Percentiles rank a stretch among this genome's conserved stretches.
phyloP scores from a whole-genome alignment of 202 grass and related monocot genomes.

The Alloteropsis angusta region DNA sequence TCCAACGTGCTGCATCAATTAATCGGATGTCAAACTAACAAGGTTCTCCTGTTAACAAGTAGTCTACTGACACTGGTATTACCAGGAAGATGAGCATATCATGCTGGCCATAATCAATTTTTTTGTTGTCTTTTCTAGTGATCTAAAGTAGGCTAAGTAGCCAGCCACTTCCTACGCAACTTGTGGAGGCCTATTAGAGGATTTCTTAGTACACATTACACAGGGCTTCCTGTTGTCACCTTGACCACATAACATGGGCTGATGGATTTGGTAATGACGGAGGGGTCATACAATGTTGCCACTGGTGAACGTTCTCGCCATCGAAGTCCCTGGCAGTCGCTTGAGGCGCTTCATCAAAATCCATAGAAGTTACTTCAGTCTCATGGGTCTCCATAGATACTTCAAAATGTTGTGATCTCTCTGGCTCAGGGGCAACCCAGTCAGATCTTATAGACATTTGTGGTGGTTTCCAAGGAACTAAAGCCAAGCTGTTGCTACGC shows the following conservation, averaged over 20 bases:
- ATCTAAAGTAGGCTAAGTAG: conserved; percentile 17
- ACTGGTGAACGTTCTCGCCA: conserved; percentile 33
- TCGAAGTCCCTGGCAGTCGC: conserved; percentile 4
- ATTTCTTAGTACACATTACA: conserved; percentile 5
- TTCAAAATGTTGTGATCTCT: not conserved
- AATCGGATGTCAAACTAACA: not conserved
- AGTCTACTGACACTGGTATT: not conserved
- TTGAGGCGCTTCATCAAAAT: conserved; percentile 41
- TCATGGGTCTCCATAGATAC: conserved; percentile 62
- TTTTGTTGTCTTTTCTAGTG: not conserved
- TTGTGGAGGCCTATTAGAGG: conserved; percentile 9
- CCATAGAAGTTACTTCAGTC: conserved; percentile 51
- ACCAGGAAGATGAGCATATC: conserved; percentile 6
- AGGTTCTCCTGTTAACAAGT: not conserved
- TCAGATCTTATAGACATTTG: conserved; percentile 13
- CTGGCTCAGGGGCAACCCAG: conserved; percentile 11
- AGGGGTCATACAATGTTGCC: conserved; percentile 58
- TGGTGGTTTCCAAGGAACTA: conserved; percentile 73
- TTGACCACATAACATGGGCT: conserved; percentile 65
- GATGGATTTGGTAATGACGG: conserved; percentile 31
- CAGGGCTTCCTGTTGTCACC: conserved; percentile 17
- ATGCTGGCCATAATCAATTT: conserved; percentile 30
- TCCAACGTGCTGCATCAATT: not conserved
- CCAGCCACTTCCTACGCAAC: not conserved
- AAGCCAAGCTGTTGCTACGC: conserved; percentile 42